These are phyloP conservation scores for Tolypocladium tropicale DNA, from an alignment of 2,329 filamentous ascomycete species.

Conservation along the genomic window DNA sequence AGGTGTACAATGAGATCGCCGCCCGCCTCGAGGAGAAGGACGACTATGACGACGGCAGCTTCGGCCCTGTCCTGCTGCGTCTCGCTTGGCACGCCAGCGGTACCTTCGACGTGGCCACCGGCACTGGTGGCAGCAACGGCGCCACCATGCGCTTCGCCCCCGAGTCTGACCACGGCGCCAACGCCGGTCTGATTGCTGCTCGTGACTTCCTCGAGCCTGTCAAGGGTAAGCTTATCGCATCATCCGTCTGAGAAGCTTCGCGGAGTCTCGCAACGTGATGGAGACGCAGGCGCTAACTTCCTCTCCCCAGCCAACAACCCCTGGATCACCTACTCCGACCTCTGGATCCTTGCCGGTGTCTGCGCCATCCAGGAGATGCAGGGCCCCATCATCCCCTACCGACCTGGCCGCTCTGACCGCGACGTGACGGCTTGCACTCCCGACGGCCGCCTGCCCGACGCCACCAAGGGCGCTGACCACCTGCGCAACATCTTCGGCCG, in stretches of 20 bases:
- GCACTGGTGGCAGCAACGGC: slow-evolving; percentile 88
- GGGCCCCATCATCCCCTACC: slow-evolving; percentile 77
- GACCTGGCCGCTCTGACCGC: slow-evolving; percentile 73
- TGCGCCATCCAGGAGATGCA: slow-evolving; percentile 91
- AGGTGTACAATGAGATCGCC: slow-evolving; percentile 85
- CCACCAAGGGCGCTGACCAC: slow-evolving; percentile 65
- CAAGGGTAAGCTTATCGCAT: slow-evolving; percentile 48
- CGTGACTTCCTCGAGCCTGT: slow-evolving; percentile 90
- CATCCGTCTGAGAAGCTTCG: not conserved
- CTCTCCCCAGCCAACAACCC: slow-evolving; percentile 53
- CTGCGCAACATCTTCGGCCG: slow-evolving; percentile 87
- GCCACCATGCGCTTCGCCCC: slow-evolving; percentile 94
- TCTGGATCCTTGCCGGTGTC: slow-evolving; percentile 87
- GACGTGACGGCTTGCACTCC: slow-evolving; percentile 82
- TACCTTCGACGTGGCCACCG: slow-evolving; percentile 81
- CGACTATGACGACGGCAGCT: slow-evolving; percentile 94
- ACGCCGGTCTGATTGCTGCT: slow-evolving; percentile 77
- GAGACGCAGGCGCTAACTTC: slow-evolving; percentile 25
- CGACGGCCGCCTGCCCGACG: slow-evolving; percentile 80
- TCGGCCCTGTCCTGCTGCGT: slow-evolving; percentile 81
- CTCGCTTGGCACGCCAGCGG: slow-evolving; percentile 92
- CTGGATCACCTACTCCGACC: slow-evolving; percentile 93
- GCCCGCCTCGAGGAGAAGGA: slow-evolving; percentile 74
- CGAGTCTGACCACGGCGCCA: slow-evolving; percentile 84
- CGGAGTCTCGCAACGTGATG: not conserved